Base-by-base conservation (phyloP, 192 early-diverging fungal genomes). In the Backusella tuberculispora region DNA sequence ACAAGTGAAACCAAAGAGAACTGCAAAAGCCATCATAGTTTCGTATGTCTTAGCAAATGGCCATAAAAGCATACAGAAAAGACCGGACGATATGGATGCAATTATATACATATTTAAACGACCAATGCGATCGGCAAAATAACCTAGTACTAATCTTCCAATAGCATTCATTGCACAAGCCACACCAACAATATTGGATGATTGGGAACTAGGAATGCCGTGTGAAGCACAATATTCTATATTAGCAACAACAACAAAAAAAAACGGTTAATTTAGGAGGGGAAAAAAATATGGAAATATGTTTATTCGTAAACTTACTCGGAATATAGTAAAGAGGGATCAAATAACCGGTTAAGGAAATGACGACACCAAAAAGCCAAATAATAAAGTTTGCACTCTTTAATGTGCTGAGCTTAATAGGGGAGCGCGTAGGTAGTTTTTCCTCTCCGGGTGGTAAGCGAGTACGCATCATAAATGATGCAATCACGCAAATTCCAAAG, bases 301-400 rank as follows among this genome's bases (percentile, higher is more conserved):
- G 43, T 44, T n/a, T 24, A 40, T 5, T 44, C 21, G 47, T 34
- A 19, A 1, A 42, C 76, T 76, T 75, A 77, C 80, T 71, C 13
- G 80, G 77, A 14, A 86, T 43, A 69, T 69, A 81, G 43, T 74
- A 80, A 38, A 82, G 78, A 1, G 84, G 84, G 43, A 84, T 74
- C 53, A 85, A 75, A 67, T 83, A 86, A 0, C 85, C 85, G 26
- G 79, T 74, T 13, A 82, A 60, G 41, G 71, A 70, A 17, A 86
- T 47, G 14, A 81, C 56, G 14, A 45, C 71, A 29, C 72, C 72
- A 48, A 74, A 17, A 37, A 75, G 70, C 72, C 81, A 77, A n/a
- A 76, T 29, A 3, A 77, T 40, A 50, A 85, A 85, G 13, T 69
- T 56, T 14, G 44, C 12, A 45, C 78, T 63, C 37, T 76, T 76